Percentiles rank a stretch among this genome's conserved stretches.
phyloP scores from a whole-genome alignment of 768 basidiomycete species.

The Leccinum disarticulatum region DNA sequence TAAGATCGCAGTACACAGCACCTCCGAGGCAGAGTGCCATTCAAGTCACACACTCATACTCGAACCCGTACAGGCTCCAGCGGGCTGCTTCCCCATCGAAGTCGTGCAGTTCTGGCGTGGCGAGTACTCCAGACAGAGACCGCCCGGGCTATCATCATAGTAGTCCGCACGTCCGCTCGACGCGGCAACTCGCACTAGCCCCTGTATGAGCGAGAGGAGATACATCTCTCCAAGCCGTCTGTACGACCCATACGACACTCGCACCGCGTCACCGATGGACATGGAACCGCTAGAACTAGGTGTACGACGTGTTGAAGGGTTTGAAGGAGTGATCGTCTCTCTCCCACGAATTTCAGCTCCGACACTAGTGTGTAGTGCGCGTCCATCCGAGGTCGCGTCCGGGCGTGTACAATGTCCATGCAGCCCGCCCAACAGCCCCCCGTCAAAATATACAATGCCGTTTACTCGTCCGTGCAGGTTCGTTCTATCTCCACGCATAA shows the following conservation, averaged over 20 bases:
- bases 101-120: constrained; percentile 33
- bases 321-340: neutral
- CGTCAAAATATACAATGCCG: constrained; percentile 91
- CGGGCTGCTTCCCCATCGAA: constrained; percentile 21
- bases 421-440: constrained; percentile 44
- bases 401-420: constrained; percentile 20
- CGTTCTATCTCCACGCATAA: constrained; percentile 4
- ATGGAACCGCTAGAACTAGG: constrained; percentile 33
- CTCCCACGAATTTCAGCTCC: constrained; percentile 35
- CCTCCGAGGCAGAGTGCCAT: neutral
- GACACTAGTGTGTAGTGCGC: constrained; percentile 23
- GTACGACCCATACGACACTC: constrained; percentile 16
- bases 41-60: constrained; percentile 11
- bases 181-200: constrained; percentile 30
- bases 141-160: constrained; percentile 23
- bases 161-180: constrained; percentile 18
- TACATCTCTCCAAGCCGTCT: constrained; percentile 10
- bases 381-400: constrained; percentile 32
- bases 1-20: constrained; percentile 1
- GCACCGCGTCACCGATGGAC: constrained; percentile 13
- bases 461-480: constrained; percentile 87
- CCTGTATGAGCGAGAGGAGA: constrained; percentile 7
- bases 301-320: constrained; percentile 22
- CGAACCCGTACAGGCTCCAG: constrained; percentile 19
- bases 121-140: constrained; percentile 7